These are phyloP conservation scores for Candolleomyces aberdarensis DNA, from an alignment of 768 basidiomycete species.

Conservation along the genomic window DNA sequence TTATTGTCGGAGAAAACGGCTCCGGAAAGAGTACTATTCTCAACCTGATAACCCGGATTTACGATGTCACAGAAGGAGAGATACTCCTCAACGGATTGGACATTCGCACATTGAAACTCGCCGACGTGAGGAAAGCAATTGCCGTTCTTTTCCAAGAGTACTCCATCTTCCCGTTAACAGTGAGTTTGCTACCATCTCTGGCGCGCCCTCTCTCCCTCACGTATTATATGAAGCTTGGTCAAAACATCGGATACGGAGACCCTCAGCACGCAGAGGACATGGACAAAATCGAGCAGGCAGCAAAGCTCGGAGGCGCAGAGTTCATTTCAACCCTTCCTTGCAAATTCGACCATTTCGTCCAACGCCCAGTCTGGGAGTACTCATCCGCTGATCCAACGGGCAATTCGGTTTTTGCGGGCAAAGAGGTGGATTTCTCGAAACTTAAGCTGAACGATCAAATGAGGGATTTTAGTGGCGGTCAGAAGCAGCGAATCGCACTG, in stretches of 20 bases:
- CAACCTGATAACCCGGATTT: conserved; percentile 68
- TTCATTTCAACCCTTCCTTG: conserved; percentile 36
- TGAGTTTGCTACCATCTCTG: conserved; percentile 28
- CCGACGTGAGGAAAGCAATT: conserved; percentile 60
- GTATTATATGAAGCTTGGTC: conserved; percentile 49
- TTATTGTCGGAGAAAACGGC: conserved; percentile 78
- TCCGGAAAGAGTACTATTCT: conserved; percentile 80
- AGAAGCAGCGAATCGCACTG: conserved; percentile 74
- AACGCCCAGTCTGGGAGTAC: neutral
- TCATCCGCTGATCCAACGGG: neutral
- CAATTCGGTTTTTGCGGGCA: neutral
- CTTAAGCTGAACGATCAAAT: neutral
- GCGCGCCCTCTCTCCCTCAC: neutral
- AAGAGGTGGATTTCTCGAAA: neutral
- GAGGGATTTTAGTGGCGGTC: conserved; percentile 46
- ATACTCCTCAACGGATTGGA: conserved; percentile 67
- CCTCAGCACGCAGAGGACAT: conserved; percentile 51
- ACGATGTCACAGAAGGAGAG: conserved; percentile 64
- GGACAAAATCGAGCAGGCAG: conserved; percentile 59
- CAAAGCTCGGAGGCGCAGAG: conserved; percentile 65
- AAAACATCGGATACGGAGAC: conserved; percentile 76
- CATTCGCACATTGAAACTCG: conserved; percentile 57
- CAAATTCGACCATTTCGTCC: neutral
- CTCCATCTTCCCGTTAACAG: conserved; percentile 74
- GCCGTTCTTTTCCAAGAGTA: conserved; percentile 82